Evolutionary conservation across 495 filamentous ascomycete species (phyloP).

Genomic region (Pyronema domesticum): DNA sequence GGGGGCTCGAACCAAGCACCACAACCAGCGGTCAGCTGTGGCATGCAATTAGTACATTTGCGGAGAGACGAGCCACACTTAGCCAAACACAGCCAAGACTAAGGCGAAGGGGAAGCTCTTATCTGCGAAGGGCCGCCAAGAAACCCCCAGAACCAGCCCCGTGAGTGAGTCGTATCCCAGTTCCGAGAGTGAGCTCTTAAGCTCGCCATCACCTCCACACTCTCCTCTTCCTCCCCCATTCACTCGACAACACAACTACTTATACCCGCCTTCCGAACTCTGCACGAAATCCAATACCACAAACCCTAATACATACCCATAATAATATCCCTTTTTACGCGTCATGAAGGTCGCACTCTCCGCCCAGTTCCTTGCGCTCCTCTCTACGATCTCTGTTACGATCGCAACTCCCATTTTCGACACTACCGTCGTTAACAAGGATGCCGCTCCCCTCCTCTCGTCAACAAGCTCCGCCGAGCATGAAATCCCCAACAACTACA

Average conservation of each 20-base stretch:
- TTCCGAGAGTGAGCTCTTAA: conserved; percentile 25
- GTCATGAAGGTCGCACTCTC: conserved; percentile 24
- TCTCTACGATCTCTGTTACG: conserved; percentile 31
- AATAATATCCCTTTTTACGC: conserved; percentile 3
- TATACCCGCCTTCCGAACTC: background rate
- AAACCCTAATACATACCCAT: background rate
- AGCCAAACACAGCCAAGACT: too few relatives aligned
- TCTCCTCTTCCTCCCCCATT: conserved; percentile 17
- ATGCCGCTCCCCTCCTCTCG: conserved; percentile 73
- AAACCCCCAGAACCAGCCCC: background rate
- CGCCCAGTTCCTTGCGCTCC: conserved; percentile 24
- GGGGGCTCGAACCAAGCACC: too few relatives aligned
- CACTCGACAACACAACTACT: conserved; percentile 6
- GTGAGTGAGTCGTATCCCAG: conserved; percentile 19
- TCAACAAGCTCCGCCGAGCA: conserved; percentile 46
- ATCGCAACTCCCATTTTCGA: conserved; percentile 44
- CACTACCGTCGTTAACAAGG: conserved; percentile 65
- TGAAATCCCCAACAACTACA: conserved; percentile 78
- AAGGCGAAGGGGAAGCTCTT: conserved; percentile 8
- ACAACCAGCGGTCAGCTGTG: too few relatives aligned
- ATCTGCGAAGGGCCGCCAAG: conserved; percentile 21
- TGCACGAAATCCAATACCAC: background rate
- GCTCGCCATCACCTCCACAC: conserved; percentile 8
- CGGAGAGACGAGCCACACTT: too few relatives aligned
- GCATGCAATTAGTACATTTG: too few relatives aligned